Evolutionary conservation across 75 land plant genomes (phyloP).

Genomic region (Picea sitchensis): DNA sequence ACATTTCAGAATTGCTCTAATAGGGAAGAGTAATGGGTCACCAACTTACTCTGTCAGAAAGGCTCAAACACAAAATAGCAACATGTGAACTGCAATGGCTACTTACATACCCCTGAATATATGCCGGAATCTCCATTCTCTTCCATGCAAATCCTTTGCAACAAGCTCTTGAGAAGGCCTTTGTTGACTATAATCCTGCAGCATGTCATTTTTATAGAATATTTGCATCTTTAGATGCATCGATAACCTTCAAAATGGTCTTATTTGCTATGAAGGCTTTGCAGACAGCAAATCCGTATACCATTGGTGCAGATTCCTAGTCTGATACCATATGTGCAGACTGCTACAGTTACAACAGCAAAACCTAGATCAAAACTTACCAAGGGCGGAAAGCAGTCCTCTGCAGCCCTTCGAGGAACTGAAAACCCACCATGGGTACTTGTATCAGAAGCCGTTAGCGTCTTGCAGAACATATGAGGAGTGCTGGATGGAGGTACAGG

Average conservation of each 20-base stretch:
- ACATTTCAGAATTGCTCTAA: background rate
- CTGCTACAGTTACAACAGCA: background rate
- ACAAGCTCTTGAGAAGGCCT: slow-evolving; percentile 87
- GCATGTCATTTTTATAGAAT: background rate
- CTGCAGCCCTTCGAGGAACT: slow-evolving; percentile 91
- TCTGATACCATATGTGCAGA: no score
- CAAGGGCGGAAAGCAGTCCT: slow-evolving; percentile 87
- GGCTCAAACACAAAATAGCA: background rate
- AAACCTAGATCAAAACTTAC: slow-evolving; percentile 28
- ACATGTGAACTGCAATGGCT: background rate
- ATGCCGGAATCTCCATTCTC: slow-evolving; percentile 81
- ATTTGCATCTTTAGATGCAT: background rate
- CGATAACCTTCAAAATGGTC: background rate
- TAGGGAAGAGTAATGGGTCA: background rate
- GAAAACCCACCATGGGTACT: slow-evolving; percentile 96
- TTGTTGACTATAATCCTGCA: slow-evolving; percentile 75
- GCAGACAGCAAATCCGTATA: background rate
- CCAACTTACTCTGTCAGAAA: background rate
- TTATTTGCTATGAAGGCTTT: background rate
- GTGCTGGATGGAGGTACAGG: slow-evolving; percentile 10
- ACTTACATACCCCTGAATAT: slow-evolving; percentile 63
- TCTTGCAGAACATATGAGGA: slow-evolving; percentile 87
- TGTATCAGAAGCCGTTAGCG: slow-evolving; percentile 84
- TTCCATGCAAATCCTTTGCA: slow-evolving; percentile 81
- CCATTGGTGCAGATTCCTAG: background rate